phyloP scores from a whole-genome alignment of 2,329 filamentous ascomycete species.

The Mycosphaerella sp. region DNA sequence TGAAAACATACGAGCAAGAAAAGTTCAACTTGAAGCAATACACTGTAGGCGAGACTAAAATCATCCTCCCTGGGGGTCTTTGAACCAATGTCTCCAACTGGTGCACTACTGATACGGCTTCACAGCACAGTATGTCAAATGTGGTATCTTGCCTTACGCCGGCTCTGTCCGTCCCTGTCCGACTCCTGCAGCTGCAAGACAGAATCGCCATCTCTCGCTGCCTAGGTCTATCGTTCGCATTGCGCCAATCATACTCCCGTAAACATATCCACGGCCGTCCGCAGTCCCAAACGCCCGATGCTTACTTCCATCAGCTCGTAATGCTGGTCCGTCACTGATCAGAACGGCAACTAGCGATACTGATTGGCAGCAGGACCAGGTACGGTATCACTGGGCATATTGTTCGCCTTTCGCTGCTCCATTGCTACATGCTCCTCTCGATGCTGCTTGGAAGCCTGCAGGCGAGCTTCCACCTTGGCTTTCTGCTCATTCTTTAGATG shows the following conservation, averaged over 20 bases:
- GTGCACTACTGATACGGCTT: not conserved
- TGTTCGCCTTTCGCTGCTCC: not conserved
- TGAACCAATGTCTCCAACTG: not conserved
- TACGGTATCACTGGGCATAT: not conserved
- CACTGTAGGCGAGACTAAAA: no score
- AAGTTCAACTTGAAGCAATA: no score
- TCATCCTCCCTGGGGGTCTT: no score
- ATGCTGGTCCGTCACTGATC: not conserved
- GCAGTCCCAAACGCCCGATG: not conserved
- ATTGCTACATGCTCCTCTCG: not conserved
- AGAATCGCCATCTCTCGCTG: not conserved
- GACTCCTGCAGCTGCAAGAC: not conserved
- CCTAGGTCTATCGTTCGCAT: not conserved
- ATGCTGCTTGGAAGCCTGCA: not conserved
- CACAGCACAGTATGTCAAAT: not conserved
- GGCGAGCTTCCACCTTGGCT: not conserved
- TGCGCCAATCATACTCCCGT: not conserved
- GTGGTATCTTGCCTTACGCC: not conserved
- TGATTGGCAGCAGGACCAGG: not conserved
- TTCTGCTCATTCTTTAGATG: not conserved
- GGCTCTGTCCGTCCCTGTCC: not conserved
- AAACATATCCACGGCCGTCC: not conserved
- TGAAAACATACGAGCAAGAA: no score
- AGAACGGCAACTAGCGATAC: constrained; percentile 3
- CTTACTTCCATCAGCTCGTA: not conserved